These are phyloP conservation scores for Cyberlindnera maclurae DNA, from an alignment of 805 yeast genomes.

Conservation along the genomic window DNA sequence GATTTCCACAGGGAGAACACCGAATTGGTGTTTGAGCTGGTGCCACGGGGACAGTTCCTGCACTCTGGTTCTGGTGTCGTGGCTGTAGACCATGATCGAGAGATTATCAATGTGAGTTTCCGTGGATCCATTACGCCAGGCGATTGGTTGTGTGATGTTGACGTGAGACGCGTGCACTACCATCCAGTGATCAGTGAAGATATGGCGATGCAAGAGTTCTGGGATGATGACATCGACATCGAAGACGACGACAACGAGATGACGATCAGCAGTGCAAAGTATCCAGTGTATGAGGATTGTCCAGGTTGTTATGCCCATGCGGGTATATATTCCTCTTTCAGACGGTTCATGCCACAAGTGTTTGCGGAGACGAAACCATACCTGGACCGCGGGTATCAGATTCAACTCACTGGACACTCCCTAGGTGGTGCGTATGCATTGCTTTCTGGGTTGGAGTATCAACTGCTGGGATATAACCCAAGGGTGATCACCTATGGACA, in stretches of 20 bases:
- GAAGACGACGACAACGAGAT: neutral
- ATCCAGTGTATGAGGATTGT: constrained; percentile 27
- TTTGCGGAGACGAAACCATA: constrained; percentile 27
- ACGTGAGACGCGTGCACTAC: constrained; percentile 38
- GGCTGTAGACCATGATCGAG: constrained; percentile 37
- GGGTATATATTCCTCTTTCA: constrained; percentile 50
- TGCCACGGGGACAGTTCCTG: constrained; percentile 25
- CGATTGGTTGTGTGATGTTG: constrained; percentile 60
- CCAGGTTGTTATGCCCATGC: constrained; percentile 50
- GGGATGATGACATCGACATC: neutral
- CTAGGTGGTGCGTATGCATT: constrained; percentile 67
- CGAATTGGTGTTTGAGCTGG: constrained; percentile 6
- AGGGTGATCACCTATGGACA: constrained; percentile 53
- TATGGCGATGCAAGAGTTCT: neutral
- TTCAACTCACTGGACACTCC: constrained; percentile 66
- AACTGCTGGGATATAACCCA: constrained; percentile 39
- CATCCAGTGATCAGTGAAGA: constrained; percentile 29
- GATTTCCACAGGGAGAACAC: constrained; percentile 3
- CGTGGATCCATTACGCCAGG: constrained; percentile 57
- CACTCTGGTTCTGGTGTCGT: constrained; percentile 49
- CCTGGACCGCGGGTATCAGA: constrained; percentile 35
- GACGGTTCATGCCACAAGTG: constrained; percentile 34
- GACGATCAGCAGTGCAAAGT: too few relatives aligned
- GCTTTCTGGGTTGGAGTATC: constrained; percentile 44
- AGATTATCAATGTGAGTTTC: constrained; percentile 43